phyloP scores from a whole-genome alignment of 495 filamentous ascomycete genomes.

The Penicillium longicatenatum region DNA sequence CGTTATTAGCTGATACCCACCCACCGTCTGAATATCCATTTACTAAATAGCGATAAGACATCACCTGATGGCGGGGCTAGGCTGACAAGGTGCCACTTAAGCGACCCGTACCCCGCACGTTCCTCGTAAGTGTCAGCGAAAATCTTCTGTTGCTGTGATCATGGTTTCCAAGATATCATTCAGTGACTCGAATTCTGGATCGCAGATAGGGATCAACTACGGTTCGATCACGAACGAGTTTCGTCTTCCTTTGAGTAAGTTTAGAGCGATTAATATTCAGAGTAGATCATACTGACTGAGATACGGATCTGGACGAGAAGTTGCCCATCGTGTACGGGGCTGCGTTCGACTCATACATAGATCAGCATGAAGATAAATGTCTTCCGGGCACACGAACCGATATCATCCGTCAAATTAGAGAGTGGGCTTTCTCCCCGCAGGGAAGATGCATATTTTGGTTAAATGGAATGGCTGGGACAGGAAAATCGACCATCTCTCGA shows the following conservation, averaged over 20 bases:
- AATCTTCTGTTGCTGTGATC: no score
- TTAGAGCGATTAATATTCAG: no score
- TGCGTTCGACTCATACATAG: conserved; percentile 17
- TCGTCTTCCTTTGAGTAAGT: neutral
- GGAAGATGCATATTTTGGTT: conserved; percentile 4
- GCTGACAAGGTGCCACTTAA: no score
- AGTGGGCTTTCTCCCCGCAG: neutral
- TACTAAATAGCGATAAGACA: no score
- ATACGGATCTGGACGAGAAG: neutral
- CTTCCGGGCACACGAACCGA: neutral
- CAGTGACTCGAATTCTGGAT: neutral
- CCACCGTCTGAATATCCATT: no score
- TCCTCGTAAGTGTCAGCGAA: no score
- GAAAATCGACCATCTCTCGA: conserved; percentile 4
- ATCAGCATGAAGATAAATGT: neutral
- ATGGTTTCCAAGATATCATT: no score
- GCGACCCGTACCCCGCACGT: no score
- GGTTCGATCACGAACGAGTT: neutral
- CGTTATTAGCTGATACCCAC: no score
- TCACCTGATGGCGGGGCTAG: no score
- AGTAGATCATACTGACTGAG: neutral
- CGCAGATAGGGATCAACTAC: neutral
- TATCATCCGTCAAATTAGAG: neutral
- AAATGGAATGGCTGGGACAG: conserved; percentile 7
- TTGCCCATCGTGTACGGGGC: conserved; percentile 13